Evolutionary conservation across 177 flowering plant species (phyloP), one percentile per base, ranked within the genome.

Genomic region (Vitis hybrid): DNA sequence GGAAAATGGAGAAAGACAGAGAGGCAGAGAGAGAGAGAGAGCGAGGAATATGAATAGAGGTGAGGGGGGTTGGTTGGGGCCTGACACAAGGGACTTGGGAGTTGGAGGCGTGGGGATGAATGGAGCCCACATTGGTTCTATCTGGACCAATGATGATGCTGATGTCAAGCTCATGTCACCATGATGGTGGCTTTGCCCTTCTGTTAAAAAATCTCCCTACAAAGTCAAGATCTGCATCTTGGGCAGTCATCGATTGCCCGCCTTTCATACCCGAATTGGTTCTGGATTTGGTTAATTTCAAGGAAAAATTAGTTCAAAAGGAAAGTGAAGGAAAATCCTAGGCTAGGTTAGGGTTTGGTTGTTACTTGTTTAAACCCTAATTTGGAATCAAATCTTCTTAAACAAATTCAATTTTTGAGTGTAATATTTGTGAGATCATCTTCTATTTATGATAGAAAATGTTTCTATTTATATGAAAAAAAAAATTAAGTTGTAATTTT

Each of bases 81-180:
- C 45, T 20, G 64, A 70, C 60, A 55, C 31, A 19, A 16, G 56
- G 29, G 29, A 26, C 29, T 26, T 26, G 29, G 31, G 16, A 56
- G 52, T 31, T 16, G 29, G 70, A 56, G 60, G 51, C 29, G 51
- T 70, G 64, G 45, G 64, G 10, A 33, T 7, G 31, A 33, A 29
- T 66, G 31, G 66, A 69, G 12, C 56, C 74, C 75, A 55, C 16
- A 14, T 26, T 16, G 10, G 50, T 2, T 60, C 19, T 49, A 7
- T 39, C 16, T 67, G 64, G 70, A 72, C 74, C 64, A 70, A 72
- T 65, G 3, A 71, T 72, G 39, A 26, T 68, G 61, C 39, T 75
- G 75, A 77, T 57, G 76, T 72, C 73, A 78, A 31, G 66, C 69
- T 63, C 61, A 8, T 63, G 76, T 75, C 77, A 79, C 68, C 66